Percentiles rank a stretch among this genome's conserved stretches.
phyloP scores from a whole-genome alignment of 2,329 filamentous ascomycete genomes.

The Davidsoniella neocaledoniae region DNA sequence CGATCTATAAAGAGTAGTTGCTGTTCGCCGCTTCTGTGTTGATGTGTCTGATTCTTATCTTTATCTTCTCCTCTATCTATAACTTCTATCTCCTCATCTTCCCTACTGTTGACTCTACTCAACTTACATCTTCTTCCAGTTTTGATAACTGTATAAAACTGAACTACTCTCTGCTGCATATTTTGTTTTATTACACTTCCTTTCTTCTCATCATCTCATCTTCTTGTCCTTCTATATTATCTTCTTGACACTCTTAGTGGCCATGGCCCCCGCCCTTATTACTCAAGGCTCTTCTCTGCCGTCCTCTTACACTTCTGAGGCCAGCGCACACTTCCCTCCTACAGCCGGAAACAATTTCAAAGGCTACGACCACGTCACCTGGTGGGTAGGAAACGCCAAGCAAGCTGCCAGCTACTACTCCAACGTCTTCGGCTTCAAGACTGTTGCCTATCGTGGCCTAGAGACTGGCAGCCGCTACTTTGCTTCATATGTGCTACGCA shows the following conservation, averaged over 20 bases:
- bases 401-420: constrained; percentile 84
- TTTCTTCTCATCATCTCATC: background rate
- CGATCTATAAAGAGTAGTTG: constrained; percentile 1
- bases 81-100: no score
- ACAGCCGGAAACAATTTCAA: constrained; percentile 41
- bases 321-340: constrained; percentile 34
- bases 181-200: background rate
- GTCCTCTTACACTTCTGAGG: background rate
- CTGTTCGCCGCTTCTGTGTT: background rate
- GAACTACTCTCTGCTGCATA: background rate
- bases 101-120: no score
- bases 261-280: constrained; percentile 44
- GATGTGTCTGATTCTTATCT: no score
- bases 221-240: constrained; percentile 2
- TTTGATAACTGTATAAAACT: background rate
- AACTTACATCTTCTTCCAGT: no score
- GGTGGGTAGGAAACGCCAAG: constrained; percentile 95
- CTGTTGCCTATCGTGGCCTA: constrained; percentile 69
- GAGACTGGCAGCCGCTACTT: constrained; percentile 72
- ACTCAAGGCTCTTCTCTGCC: constrained; percentile 19
- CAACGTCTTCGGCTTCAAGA: constrained; percentile 69
- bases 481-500: constrained; percentile 70
- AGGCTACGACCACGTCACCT: constrained; percentile 85
- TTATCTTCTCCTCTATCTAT: no score
- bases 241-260: constrained; percentile 15